Evolutionary conservation across 257 asterid genomes (phyloP).

Genomic region (Paraleonurus japonicus): DNA sequence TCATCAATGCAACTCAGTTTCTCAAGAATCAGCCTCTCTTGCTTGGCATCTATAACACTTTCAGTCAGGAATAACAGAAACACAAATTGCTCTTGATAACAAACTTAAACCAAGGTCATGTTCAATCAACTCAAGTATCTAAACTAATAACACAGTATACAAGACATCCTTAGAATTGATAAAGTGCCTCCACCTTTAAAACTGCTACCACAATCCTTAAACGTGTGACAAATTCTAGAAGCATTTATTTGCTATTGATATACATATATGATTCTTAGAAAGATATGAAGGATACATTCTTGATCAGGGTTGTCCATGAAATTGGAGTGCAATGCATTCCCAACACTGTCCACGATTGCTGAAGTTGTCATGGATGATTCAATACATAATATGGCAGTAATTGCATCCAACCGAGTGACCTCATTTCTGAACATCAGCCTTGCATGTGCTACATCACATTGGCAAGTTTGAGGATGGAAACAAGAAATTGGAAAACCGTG

Average conservation of each 20-base stretch:
- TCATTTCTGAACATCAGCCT: constrained; percentile 95
- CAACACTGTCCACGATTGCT: constrained; percentile 88
- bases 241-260: neutral
- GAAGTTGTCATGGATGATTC: constrained; percentile 96
- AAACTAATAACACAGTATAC: neutral
- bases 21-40: constrained; percentile 75
- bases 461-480: constrained; percentile 26
- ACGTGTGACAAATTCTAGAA: neutral
- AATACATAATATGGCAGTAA: constrained; percentile 87
- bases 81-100: neutral
- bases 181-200: no score
- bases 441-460: constrained; percentile 75
- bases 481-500: constrained; percentile 15
- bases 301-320: constrained; percentile 83
- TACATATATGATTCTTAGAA: neutral
- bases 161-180: neutral
- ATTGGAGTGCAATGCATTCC: constrained; percentile 92
- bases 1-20: constrained; percentile 69
- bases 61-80: constrained; percentile 46
- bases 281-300: constrained; percentile 82
- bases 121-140: neutral
- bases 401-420: constrained; percentile 87
- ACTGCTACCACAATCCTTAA: neutral
- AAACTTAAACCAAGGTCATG: neutral
- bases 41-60: constrained; percentile 62